Base-by-base conservation (phyloP, 352 stramenopile genomes). In the Phytopythium aichiense region DNA sequence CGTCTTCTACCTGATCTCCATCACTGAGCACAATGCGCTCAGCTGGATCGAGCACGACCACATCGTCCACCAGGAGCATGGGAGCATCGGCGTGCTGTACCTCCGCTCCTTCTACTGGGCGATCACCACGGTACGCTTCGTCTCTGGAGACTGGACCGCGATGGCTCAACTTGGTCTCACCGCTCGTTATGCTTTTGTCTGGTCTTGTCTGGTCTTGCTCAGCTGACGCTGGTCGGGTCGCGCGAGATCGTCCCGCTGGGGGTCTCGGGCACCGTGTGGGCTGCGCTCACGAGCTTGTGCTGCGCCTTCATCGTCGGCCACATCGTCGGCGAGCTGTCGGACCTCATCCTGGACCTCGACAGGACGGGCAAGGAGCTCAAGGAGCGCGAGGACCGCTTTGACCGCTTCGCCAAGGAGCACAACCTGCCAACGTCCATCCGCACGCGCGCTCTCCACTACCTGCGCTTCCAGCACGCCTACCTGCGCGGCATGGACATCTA, bases 221-320 rank as follows among this genome's bases (percentile, higher is more conserved):
- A 87, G 75, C 55, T 93, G 12, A 90, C 84, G 0, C 69, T 90
- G 5, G 81, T 91, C 2, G 84, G 83, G 5, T 91, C 83, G 0
- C 67, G 72, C 15, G 84, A 93, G 20, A 87, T 93, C 60, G 79
- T 88, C 1, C 84, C 84, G 13, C 37, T 88, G 22, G 77, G 76
- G 6, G 78, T 86, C 8, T 56, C 72, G 0, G 80, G 77, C 0
- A 91, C 84, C 7, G 58, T 91, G n/a, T 93, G 83, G 68, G 81
- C 84, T 7, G 78, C 74, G 0, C 43, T 81, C 4, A 87, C 77
- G 18, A 91, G 81, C 33, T 70, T 93, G 38, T 88, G 74, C 49
- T 90, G 84, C 49, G 80, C 82, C 7, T 93, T 93, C 60, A 79
- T 93, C 43, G 81, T 93, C 33, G 82, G 84, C 0, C 81, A 91